Percentiles rank a stretch among this genome's conserved stretches.
phyloP scores from a whole-genome alignment of 169 alveolate species.

The Eimeria praecox region DNA sequence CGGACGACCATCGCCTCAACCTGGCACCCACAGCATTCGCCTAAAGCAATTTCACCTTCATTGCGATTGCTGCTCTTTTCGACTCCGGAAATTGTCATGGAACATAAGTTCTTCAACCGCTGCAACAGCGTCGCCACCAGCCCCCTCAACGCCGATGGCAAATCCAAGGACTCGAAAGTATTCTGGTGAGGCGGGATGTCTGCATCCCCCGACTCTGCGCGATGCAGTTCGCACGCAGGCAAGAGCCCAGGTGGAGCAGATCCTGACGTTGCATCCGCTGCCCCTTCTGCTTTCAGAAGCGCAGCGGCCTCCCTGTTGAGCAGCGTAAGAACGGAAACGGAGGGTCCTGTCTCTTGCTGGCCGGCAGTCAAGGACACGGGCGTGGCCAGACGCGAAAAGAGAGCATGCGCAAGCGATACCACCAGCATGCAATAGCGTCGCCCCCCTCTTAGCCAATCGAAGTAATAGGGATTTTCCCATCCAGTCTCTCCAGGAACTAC shows the following conservation, averaged over 20 bases:
- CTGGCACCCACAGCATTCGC: conserved; percentile 69
- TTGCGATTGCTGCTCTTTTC: conserved; percentile 10
- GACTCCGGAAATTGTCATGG: neutral
- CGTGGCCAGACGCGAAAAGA: conserved; percentile 67
- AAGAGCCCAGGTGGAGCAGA: neutral
- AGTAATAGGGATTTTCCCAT: conserved; percentile 71
- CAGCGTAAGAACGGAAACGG: conserved; percentile 67
- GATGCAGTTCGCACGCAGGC: conserved; percentile 51
- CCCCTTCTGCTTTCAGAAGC: conserved; percentile 34
- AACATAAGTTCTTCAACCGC: conserved; percentile 45
- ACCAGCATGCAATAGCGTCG: conserved; percentile 68
- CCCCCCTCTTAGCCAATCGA: conserved; percentile 66
- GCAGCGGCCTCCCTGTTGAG: conserved; percentile 47
- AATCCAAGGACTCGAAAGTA: conserved; percentile 53
- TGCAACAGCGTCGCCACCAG: conserved; percentile 57
- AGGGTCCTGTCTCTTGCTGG: neutral
- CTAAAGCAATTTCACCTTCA: conserved; percentile 36
- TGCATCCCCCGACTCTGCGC: neutral
- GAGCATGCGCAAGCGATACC: conserved; percentile 70
- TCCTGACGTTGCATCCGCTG: neutral
- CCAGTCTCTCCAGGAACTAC: conserved; percentile 72
- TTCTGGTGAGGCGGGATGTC: conserved; percentile 9
- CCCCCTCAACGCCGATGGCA: conserved; percentile 67
- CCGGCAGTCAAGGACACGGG: conserved; percentile 64
- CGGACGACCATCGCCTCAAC: conserved; percentile 75